phyloP scores from a whole-genome alignment of 225 moss, liverwort and hornwort species.

The Pseudoscleropodium purum region DNA sequence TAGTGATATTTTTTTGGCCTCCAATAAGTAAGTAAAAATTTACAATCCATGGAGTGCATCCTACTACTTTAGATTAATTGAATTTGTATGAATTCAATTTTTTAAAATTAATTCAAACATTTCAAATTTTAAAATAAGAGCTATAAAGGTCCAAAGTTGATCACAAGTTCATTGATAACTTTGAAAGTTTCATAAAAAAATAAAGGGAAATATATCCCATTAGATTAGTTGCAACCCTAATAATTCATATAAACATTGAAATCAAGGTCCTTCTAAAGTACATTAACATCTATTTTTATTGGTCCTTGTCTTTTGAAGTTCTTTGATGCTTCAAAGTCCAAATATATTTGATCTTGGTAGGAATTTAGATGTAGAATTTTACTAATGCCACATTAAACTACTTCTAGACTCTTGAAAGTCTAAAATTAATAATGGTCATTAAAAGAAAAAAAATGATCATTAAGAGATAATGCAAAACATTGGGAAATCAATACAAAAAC shows the following conservation, averaged over 20 bases:
- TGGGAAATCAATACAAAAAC: too few species aligned
- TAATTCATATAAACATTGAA: background rate
- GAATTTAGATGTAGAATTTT: background rate
- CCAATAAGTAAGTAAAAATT: background rate
- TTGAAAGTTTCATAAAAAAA: background rate
- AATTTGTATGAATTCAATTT: fast-evolving
- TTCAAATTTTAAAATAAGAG: background rate
- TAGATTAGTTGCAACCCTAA: background rate
- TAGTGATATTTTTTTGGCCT: background rate
- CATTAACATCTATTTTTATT: background rate
- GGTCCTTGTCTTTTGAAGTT: fast-evolving
- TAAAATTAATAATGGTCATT: too few species aligned
- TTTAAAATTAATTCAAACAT: background rate
- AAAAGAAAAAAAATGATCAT: too few species aligned
- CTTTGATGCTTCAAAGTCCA: background rate
- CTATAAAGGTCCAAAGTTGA: background rate
- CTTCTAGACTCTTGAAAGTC: too few species aligned
- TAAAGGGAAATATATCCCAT: background rate
- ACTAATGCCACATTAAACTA: background rate
- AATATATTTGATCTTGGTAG: background rate
- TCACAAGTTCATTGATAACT: background rate
- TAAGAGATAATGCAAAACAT: too few species aligned
- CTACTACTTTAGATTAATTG: background rate
- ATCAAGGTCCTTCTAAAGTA: background rate
- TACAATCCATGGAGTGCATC: background rate